Base-by-base conservation (phyloP, 805 yeast species). In the Candida silvicultrix region DNA sequence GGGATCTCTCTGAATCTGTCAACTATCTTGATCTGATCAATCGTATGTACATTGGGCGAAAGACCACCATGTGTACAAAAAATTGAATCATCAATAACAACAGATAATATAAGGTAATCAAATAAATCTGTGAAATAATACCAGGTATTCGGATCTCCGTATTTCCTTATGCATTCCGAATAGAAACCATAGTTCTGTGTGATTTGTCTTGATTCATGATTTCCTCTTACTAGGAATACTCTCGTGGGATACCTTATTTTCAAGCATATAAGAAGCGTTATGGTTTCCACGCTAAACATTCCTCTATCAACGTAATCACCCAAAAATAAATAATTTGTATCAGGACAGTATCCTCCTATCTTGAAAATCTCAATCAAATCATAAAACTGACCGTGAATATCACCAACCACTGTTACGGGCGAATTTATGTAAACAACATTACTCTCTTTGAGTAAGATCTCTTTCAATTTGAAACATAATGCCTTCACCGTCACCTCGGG, bases 251-350 rank as follows among this genome's bases (percentile, higher is more conserved):
- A 90, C 55, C 97, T 75, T 48, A 95, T 73, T 62, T 90, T 92
- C 52, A 94, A 68, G 40, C 89, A 84, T 3, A 94, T 78, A 43
- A 94, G 70, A 38, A 94, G 68, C 32, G 92, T 76, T 40, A 95
- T 92, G 1, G 99, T 94, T 59, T 94, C 99, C 16, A 94, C 87
- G 28, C 94, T 83, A 63, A 89, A 95, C 64, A 88, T 80, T 0
- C 99, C 99, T 44, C 99, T 71, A 64, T 94, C 99, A 19, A 94
- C 99, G 56, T 94, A 94, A 64, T 94, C 99, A 2, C 98, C 99
- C 18, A 94, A 65, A 60, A 94, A 94, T 38, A 94, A 65, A 63
- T 94, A 94, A 65, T 92, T 94, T 2, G 98, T 94, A 58, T 85
- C 85, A 0, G 99, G 98, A 4, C 95, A 85, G 43, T 79, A 77